Conservation (phyloP, 2,329 filamentous ascomycete species). For the Calonectria naviculata region DNA sequence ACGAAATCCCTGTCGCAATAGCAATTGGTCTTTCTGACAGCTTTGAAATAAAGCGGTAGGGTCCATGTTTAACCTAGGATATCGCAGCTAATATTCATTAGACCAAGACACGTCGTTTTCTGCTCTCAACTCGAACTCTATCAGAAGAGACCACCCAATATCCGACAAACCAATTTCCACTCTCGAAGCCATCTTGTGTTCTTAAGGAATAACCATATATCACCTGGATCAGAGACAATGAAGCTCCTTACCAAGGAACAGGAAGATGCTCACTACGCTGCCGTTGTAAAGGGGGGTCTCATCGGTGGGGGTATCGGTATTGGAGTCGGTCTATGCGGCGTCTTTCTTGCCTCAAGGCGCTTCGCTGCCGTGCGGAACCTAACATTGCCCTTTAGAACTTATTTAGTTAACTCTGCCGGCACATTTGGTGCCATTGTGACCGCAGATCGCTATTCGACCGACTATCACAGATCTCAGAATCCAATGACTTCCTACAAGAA, state of each 20-base stretch:
- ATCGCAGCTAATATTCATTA: too few relatives aligned
- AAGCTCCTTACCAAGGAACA: constrained; percentile 97
- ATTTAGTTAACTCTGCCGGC: constrained; percentile 83
- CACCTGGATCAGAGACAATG: too few relatives aligned
- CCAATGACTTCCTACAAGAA: constrained; percentile 75
- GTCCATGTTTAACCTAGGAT: too few relatives aligned
- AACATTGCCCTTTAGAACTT: constrained; percentile 89
- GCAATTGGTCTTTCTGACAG: too few relatives aligned
- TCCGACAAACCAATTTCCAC: too few relatives aligned
- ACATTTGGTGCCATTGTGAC: constrained; percentile 91
- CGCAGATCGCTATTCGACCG: constrained; percentile 76
- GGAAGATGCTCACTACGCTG: constrained; percentile 85
- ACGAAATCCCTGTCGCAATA: too few relatives aligned
- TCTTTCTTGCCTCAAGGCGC: constrained; percentile 74
- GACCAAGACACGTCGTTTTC: too few relatives aligned
- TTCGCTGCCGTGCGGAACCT: constrained; percentile 83
- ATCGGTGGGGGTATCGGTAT: constrained; percentile 79
- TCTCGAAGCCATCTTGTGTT: too few relatives aligned
- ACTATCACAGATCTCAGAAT: constrained; percentile 77
- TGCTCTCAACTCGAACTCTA: too few relatives aligned
- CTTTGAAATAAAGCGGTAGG: too few relatives aligned
- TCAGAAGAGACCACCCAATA: too few relatives aligned
- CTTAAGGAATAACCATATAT: too few relatives aligned
- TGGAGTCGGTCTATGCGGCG: constrained; percentile 72
- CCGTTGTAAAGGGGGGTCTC: constrained; percentile 82